Conservation (phyloP, 176 grass and related monocot species). For the Avena sativa region DNA sequence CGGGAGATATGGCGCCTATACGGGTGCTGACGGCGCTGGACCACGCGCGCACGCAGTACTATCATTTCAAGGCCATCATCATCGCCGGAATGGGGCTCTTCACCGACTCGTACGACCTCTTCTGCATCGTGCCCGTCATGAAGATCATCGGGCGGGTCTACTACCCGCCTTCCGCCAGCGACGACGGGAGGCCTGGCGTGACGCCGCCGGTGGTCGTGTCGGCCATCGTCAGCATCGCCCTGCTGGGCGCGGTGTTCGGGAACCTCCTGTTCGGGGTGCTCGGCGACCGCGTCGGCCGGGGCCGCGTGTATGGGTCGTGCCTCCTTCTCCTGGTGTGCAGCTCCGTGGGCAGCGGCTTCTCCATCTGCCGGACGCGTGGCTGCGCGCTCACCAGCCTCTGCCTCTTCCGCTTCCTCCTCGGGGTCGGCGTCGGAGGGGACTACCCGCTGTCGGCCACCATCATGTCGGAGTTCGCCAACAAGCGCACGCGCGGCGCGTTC, state of each 20-base stretch:
- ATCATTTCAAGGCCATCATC: conserved; percentile 84
- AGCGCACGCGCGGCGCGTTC: conserved; percentile 63
- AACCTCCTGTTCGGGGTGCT: conserved; percentile 71
- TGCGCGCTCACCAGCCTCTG: conserved; percentile 75
- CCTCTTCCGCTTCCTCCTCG: conserved; percentile 79
- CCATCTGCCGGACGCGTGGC: conserved; percentile 66
- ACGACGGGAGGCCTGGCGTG: conserved; percentile 16
- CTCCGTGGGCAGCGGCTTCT: conserved; percentile 69
- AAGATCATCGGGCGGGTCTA: conserved; percentile 83
- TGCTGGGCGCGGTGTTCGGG: conserved; percentile 61
- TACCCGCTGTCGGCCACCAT: conserved; percentile 87
- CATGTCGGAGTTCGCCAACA: conserved; percentile 90
- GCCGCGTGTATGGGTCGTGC: conserved; percentile 60
- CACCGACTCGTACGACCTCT: conserved; percentile 90
- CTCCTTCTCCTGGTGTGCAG: conserved; percentile 64
- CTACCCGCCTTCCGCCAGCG: conserved; percentile 28
- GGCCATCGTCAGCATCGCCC: conserved; percentile 59
- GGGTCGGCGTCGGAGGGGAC: conserved; percentile 80
- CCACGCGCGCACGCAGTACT: conserved; percentile 72
- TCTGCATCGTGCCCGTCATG: conserved; percentile 65
- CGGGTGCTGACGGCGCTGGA: conserved; percentile 64
- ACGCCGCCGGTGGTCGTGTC: conserved; percentile 65
- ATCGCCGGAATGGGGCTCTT: conserved; percentile 90
- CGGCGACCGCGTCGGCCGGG: conserved; percentile 63
- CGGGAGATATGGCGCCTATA: conserved; percentile 44